A percentile compares a stretch with the other conserved stretches of the same genome.
Evolutionary conservation across 345 rosid species (phyloP).

Genomic region (Brassica incana): DNA sequence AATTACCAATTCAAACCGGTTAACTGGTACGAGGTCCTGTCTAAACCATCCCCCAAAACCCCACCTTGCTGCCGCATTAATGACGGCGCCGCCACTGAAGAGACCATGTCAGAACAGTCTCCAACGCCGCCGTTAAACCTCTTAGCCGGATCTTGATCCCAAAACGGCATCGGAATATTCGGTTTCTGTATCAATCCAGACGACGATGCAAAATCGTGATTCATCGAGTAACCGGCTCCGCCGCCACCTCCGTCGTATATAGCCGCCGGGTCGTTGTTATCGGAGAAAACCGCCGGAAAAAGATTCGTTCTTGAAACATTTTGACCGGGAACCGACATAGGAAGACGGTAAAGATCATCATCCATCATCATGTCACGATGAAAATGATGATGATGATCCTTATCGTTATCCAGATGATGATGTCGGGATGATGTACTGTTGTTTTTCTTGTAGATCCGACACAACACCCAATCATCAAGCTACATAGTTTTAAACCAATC

Average conservation of each 20-base stretch:
- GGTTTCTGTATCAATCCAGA: constrained; percentile 45
- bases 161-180: background rate
- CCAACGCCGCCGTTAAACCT: constrained; percentile 47
- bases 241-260: constrained; percentile 37
- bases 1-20: constrained; percentile 74
- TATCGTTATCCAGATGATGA: constrained; percentile 56
- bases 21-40: constrained; percentile 56
- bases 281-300: constrained; percentile 17
- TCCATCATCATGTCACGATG: no score
- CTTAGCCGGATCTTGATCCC: constrained; percentile 21
- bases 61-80: constrained; percentile 43
- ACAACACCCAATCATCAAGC: constrained; percentile 98
- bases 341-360: constrained; percentile 46
- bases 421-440: constrained; percentile 51
- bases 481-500: constrained; percentile 20
- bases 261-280: constrained; percentile 28
- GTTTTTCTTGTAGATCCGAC: constrained; percentile 88
- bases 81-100: constrained; percentile 15
- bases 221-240: constrained; percentile 17
- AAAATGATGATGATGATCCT: no score
- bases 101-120: constrained; percentile 20
- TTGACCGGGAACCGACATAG: constrained; percentile 41
- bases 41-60: constrained; percentile 50
- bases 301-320: background rate
- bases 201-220: constrained; percentile 31